Conservation (phyloP, 169 alveolate species). For the Plasmodium yoelii region DNA sequence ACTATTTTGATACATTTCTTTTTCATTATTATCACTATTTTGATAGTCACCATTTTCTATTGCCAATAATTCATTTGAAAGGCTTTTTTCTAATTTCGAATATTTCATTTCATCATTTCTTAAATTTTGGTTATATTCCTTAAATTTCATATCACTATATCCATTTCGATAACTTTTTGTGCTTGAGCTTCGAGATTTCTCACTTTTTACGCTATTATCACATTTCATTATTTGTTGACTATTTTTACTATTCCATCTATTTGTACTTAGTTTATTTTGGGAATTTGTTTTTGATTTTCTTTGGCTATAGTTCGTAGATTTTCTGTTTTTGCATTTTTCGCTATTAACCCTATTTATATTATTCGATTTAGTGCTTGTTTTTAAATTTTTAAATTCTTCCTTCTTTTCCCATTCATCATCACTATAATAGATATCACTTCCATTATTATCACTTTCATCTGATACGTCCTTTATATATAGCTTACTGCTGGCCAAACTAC, state of each 20-base stretch:
- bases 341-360: too few species aligned
- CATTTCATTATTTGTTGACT: too few species aligned
- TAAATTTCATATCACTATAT: background rate
- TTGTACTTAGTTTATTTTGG: too few species aligned
- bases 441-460: background rate
- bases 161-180: background rate
- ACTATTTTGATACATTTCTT: too few species aligned
- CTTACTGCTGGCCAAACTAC: background rate
- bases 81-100: background rate
- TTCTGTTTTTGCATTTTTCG: too few species aligned
- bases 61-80: slow-evolving; percentile 4
- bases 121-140: background rate
- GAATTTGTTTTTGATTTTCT: too few species aligned
- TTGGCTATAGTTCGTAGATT: too few species aligned
- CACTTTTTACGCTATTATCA: too few species aligned
- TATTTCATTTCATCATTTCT: background rate
- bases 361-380: slow-evolving; percentile 23
- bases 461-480: background rate
- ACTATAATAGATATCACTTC: background rate
- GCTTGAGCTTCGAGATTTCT: too few species aligned
- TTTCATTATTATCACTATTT: too few species aligned
- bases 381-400: slow-evolving; percentile 15
- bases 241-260: too few species aligned
- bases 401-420: background rate
- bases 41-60: slow-evolving; percentile 9